Evolutionary conservation across 2,329 filamentous ascomycete species (phyloP).

Genomic region (Chrysoporthe puriensis): DNA sequence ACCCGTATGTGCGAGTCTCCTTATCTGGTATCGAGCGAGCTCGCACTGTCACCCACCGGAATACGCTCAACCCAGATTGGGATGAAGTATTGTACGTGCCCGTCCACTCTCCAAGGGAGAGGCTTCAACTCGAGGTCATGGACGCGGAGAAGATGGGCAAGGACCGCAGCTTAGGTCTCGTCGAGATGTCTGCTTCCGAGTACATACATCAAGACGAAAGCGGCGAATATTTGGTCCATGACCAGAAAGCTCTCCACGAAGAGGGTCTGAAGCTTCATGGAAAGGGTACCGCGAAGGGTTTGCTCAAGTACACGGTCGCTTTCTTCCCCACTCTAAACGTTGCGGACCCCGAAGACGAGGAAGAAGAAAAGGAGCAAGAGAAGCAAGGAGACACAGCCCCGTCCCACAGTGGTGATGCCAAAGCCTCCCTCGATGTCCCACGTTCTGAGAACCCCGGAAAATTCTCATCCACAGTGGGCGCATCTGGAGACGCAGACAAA

Average conservation of each 20-base stretch:
- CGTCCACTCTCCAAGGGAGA: conserved; percentile 82
- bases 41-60: conserved; percentile 92
- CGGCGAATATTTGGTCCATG: conserved; percentile 80
- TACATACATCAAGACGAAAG: conserved; percentile 77
- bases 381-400: conserved; percentile 37
- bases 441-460: conserved; percentile 48
- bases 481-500: conserved; percentile 34
- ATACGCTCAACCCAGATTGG: conserved; percentile 93
- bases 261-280: conserved; percentile 75
- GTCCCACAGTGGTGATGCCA: conserved; percentile 30
- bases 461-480: conserved; percentile 43
- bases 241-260: conserved; percentile 70
- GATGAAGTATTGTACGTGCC: conserved; percentile 95
- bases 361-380: conserved; percentile 52
- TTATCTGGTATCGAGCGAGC: conserved; percentile 90
- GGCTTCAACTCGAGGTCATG: conserved; percentile 90
- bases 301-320: conserved; percentile 77
- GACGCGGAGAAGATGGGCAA: conserved; percentile 91
- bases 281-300: conserved; percentile 76
- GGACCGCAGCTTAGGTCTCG: conserved; percentile 81
- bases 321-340: conserved; percentile 92
- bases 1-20: conserved; percentile 87
- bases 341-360: conserved; percentile 86
- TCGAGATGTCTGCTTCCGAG: conserved; percentile 77
- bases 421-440: conserved; percentile 39